Percentiles rank a stretch among this genome's conserved stretches.
Evolutionary conservation across 2,329 filamentous ascomycete species (phyloP).

Genomic region (Fusarium sp.): DNA sequence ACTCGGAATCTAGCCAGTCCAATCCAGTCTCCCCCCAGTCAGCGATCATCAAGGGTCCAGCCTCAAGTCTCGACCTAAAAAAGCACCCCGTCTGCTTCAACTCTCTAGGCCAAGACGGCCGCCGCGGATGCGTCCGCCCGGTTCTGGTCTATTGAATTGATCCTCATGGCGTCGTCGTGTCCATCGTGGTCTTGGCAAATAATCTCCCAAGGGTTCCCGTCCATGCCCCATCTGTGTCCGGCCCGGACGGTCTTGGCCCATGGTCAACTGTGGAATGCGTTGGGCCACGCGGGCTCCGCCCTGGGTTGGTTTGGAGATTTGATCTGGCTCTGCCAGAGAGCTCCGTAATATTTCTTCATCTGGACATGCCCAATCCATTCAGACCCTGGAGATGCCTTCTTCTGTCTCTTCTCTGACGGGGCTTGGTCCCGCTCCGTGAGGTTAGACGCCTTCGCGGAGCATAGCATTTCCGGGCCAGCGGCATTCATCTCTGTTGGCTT

Average conservation of each 20-base stretch:
- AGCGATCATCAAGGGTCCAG: constrained; percentile 6
- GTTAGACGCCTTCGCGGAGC: constrained; percentile 4
- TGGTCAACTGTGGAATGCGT: constrained; percentile 29
- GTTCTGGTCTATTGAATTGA: background rate
- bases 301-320: constrained; percentile 3
- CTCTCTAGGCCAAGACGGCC: constrained; percentile 5
- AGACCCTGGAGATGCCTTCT: constrained; percentile 8
- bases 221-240: background rate
- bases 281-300: constrained; percentile 8
- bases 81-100: constrained; percentile 1
- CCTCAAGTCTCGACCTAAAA: constrained; percentile 17
- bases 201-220: constrained; percentile 7
- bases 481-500: constrained; percentile 15
- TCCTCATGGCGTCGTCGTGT: background rate
- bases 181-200: constrained; percentile 19
- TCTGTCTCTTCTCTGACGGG: background rate
- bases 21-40: background rate
- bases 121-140: background rate
- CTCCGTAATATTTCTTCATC: background rate
- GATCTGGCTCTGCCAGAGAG: background rate
- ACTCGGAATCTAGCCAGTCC: constrained; percentile 3
- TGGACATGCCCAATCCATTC: constrained; percentile 1
- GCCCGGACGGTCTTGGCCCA: constrained; percentile 11
- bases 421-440: constrained; percentile 3
- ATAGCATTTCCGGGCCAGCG: constrained; percentile 21